Percentiles rank a stretch among this genome's conserved stretches.
Evolutionary conservation across 345 rosid genomes (phyloP).

Genomic region (Lagerstroemia speciosa): DNA sequence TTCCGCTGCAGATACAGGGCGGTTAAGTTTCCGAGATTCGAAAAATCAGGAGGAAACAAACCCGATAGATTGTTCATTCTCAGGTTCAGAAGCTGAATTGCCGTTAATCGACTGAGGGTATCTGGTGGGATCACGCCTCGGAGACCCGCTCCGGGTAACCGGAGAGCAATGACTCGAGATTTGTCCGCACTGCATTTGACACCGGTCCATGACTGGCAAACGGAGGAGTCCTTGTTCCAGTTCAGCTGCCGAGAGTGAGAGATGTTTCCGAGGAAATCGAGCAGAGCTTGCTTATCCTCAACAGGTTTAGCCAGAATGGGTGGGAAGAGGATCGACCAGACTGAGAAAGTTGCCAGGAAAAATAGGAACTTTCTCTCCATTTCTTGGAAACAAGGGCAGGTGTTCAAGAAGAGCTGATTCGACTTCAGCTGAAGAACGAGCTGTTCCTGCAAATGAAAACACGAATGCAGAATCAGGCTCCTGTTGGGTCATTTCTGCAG

Average conservation of each 20-base stretch:
- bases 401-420: background rate
- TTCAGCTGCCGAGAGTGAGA: constrained; percentile 51
- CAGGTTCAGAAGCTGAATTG: constrained; percentile 54
- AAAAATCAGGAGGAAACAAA: constrained; percentile 51
- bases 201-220: constrained; percentile 76
- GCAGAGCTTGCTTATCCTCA: constrained; percentile 64
- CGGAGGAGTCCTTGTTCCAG: constrained; percentile 44
- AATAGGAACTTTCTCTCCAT: constrained; percentile 23
- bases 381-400: constrained; percentile 4
- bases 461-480: background rate
- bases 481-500: background rate
- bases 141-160: constrained; percentile 52
- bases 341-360: constrained; percentile 22
- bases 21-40: constrained; percentile 48
- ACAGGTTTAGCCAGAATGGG: constrained; percentile 34
- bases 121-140: constrained; percentile 39
- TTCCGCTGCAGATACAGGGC: constrained; percentile 60
- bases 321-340: constrained; percentile 30
- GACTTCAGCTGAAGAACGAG: constrained; percentile 4
- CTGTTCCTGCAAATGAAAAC: constrained; percentile 9
- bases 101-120: constrained; percentile 53
- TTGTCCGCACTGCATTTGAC: constrained; percentile 50
- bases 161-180: constrained; percentile 48
- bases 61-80: constrained; percentile 69
- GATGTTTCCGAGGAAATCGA: constrained; percentile 53